Evolutionary conservation across 306 rosid species (phyloP), one percentile per base, ranked within the genome.

Genomic region (Pyrus betulifolia): DNA sequence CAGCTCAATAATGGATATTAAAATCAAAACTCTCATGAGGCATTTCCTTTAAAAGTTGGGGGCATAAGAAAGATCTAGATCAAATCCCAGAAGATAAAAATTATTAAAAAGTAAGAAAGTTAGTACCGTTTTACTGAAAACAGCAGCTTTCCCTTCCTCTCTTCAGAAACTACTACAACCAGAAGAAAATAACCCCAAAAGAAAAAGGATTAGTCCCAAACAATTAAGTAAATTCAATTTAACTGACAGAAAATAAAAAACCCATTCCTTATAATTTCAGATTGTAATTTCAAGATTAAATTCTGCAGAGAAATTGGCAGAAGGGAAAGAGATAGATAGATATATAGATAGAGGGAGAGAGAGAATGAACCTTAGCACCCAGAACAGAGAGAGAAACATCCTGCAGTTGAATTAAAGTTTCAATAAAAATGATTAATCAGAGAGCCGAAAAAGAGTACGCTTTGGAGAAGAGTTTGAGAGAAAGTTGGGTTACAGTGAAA

Each of bases 1-100:
- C 84, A 28, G 77, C 71, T 78, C 83, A 88, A 84, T 77, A 72
- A 90, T 75, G 70, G 78, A 69, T 73, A 64, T 80, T 82, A 54
- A 74, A 84, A 82, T 77, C 84, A 61, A 31, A 75, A 68, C 21
- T 67, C 22, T 6, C 74, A 77, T 74, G 27, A 67, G 72, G 60
- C 76, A 64, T 57, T 69, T 80, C 74, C 57, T 72, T 67, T 58
- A 74, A 70, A 77, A 80, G 71, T 73, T 58, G 22, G 71, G 70
- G 76, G 83, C 87, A 77, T 62, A 42, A 54, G 79, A 84, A 78
- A 80, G 88, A 82, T 31, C 35, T 31, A 31, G 35, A 31, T 35
- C 2, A 6, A 8, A 35, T 35, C 97, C 89, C 87, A 78, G 71
- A 74, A 73, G 72, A 74, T 62, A 21, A 33, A 25, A 66, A 80